Conservation (phyloP, 73 alveolate genomes). For the Effrenium voratum region DNA sequence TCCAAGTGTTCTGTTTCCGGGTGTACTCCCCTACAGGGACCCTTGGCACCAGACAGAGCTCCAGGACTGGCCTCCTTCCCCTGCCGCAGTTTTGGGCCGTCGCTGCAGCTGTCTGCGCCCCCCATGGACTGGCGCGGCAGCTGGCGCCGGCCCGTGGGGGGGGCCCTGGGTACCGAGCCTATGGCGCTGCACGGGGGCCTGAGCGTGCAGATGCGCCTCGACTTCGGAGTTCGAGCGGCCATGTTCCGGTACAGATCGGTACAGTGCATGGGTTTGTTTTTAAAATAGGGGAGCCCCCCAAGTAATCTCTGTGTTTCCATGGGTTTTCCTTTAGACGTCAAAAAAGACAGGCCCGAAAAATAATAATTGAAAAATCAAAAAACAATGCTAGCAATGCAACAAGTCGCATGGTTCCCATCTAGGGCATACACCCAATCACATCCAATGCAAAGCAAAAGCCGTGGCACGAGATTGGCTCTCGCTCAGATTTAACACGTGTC, state of each 20-base stretch:
- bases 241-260: neutral
- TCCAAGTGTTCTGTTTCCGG: too few species aligned
- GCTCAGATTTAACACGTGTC: too few species aligned
- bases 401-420: too few species aligned
- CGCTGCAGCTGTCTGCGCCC: neutral
- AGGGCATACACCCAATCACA: too few species aligned
- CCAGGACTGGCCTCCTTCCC: too few species aligned
- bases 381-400: too few species aligned
- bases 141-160: slow-evolving; percentile 63
- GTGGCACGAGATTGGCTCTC: too few species aligned
- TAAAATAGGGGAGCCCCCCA: neutral
- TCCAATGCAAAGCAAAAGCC: too few species aligned
- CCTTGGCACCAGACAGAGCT: too few species aligned
- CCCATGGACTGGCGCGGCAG: slow-evolving; percentile 42
- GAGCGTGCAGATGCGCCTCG: neutral
- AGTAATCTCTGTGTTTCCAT: neutral
- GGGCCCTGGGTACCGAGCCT: slow-evolving; percentile 52
- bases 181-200: slow-evolving; percentile 1
- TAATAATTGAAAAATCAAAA: neutral
- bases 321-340: neutral
- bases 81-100: neutral
- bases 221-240: neutral
- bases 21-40: too few species aligned
- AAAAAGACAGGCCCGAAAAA: neutral
- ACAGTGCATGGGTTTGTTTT: neutral